Evolutionary conservation across 2,329 filamentous ascomycete species (phyloP).

Genomic region (Calonectria montana): DNA sequence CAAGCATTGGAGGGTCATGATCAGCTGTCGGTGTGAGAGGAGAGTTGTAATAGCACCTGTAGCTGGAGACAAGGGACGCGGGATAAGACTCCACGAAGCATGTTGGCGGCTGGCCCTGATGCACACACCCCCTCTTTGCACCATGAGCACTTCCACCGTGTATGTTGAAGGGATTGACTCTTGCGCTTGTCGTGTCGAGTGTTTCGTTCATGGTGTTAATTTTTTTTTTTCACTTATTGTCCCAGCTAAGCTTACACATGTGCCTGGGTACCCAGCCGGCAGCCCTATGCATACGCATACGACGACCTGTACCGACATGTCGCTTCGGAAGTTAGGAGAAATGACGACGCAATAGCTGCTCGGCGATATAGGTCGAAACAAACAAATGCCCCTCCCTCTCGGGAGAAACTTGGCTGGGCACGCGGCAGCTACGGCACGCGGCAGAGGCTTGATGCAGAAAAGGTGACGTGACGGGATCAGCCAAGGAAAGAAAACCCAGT

Average conservation of each 20-base stretch:
- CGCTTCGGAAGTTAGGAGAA: slow-evolving; percentile 20
- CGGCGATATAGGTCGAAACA: slow-evolving; percentile 19
- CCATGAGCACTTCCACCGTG: neutral
- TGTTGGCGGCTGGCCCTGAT: neutral
- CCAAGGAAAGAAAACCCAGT: neutral
- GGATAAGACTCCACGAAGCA: neutral
- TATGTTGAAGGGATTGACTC: neutral
- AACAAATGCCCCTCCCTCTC: neutral
- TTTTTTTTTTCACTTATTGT: slow-evolving; percentile 2
- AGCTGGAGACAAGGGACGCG: neutral
- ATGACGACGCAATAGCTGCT: slow-evolving; percentile 11
- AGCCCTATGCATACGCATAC: slow-evolving; percentile 1
- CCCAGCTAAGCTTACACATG: neutral
- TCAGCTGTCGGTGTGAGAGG: slow-evolving; percentile 15
- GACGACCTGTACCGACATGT: slow-evolving; percentile 9
- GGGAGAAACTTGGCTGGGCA: neutral
- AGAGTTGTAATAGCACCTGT: neutral
- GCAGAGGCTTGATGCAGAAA: slow-evolving; percentile 13
- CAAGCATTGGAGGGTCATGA: slow-evolving; percentile 7
- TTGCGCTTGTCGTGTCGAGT: neutral
- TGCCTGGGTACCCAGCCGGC: neutral
- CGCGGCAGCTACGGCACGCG: slow-evolving; percentile 8
- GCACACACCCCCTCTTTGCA: neutral
- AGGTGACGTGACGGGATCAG: neutral
- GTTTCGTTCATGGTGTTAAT: neutral